Conservation (phyloP, 441 rosid species). For the Breynia disticha region DNA sequence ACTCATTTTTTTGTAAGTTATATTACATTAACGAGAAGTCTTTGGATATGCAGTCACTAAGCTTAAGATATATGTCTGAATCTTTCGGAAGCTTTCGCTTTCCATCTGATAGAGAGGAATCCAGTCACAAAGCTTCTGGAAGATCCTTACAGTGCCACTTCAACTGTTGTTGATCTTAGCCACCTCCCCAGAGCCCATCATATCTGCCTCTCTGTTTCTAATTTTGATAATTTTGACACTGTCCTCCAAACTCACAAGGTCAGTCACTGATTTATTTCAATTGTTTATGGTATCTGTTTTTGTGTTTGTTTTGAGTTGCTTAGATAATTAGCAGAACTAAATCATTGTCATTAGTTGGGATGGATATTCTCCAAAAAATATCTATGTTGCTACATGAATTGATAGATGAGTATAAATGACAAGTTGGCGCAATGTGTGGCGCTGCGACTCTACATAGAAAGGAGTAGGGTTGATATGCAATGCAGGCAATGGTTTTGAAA, state of each 20-base stretch:
- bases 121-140: conserved; percentile 60
- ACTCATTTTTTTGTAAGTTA: no score
- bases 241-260: conserved; percentile 60
- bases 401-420: no score
- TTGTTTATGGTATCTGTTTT: not conserved
- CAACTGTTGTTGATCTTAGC: conserved; percentile 51
- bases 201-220: conserved; percentile 63
- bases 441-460: no score
- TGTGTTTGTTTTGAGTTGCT: no score
- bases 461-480: no score
- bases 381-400: no score
- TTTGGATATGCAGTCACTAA: not conserved
- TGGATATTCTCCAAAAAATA: not conserved
- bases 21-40: no score
- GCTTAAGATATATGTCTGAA: conserved; percentile 74
- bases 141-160: conserved; percentile 61
- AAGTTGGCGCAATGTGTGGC: no score
- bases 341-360: not conserved
- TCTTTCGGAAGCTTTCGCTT: conserved; percentile 40
- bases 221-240: conserved; percentile 64
- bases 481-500: conserved; percentile 90
- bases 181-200: conserved; percentile 77
- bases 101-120: conserved; percentile 71
- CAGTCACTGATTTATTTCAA: not conserved
- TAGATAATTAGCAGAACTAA: not conserved